phyloP scores from a whole-genome alignment of 441 rosid genomes.

The Erodium texanum region DNA sequence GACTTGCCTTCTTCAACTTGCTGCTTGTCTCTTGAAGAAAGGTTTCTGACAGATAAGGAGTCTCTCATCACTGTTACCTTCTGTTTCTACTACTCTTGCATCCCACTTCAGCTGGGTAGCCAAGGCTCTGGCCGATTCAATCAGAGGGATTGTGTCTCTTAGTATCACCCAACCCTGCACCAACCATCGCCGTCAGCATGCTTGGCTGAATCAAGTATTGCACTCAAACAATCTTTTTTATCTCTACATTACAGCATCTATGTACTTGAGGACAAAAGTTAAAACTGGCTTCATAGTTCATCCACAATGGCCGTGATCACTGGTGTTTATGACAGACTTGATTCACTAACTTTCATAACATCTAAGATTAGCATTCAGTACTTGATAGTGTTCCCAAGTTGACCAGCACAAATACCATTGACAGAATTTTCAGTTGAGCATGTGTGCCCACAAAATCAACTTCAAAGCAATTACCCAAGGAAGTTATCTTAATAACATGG shows the following conservation, averaged over 20 bases:
- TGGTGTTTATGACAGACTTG: too few relatives aligned
- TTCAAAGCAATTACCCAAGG: neutral
- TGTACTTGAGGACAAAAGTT: too few relatives aligned
- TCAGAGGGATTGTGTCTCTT: conserved; percentile 61
- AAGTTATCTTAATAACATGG: conserved; percentile 4
- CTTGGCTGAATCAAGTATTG: too few relatives aligned
- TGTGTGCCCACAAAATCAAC: neutral
- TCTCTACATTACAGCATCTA: too few relatives aligned
- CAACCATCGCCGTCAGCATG: neutral
- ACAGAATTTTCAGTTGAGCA: too few relatives aligned
- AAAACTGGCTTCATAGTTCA: too few relatives aligned
- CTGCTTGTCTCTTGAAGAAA: conserved; percentile 49
- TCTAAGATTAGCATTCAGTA: too few relatives aligned
- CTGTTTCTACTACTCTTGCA: conserved; percentile 75
- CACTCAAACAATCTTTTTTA: neutral
- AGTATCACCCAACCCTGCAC: conserved; percentile 96
- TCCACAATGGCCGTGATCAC: too few relatives aligned
- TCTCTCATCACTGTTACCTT: conserved; percentile 79
- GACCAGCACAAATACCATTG: too few relatives aligned
- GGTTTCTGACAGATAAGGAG: conserved; percentile 97
- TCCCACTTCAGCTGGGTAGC: conserved; percentile 82
- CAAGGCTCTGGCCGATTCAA: conserved; percentile 68
- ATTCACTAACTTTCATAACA: too few relatives aligned
- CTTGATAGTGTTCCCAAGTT: too few relatives aligned
- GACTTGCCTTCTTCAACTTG: neutral